These are phyloP conservation scores for Tolypocladium pustulatum DNA, from an alignment of 2,329 filamentous ascomycete genomes.

Conservation along the genomic window DNA sequence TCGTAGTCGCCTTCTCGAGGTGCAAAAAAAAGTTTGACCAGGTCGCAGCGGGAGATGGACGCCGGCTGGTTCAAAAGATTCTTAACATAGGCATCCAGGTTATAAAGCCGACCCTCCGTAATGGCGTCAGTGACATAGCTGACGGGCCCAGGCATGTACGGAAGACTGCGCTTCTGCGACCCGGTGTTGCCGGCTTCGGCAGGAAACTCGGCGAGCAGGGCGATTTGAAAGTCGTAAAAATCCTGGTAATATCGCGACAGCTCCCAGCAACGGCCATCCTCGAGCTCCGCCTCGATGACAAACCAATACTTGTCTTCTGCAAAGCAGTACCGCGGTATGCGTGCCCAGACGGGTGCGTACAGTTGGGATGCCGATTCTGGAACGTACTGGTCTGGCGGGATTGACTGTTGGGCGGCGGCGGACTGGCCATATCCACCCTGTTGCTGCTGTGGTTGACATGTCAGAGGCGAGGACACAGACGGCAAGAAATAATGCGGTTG, in stretches of 20 bases:
- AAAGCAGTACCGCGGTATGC: conserved; percentile 87
- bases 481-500: background rate
- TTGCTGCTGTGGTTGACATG: background rate
- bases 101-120: conserved; percentile 83
- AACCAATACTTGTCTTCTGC: conserved; percentile 99
- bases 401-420: conserved; percentile 10
- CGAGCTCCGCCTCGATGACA: conserved; percentile 81
- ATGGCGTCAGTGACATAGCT: conserved; percentile 98
- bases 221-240: conserved; percentile 98
- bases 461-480: background rate
- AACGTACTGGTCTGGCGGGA: conserved; percentile 24
- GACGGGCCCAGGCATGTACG: conserved; percentile 96
- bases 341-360: conserved; percentile 69
- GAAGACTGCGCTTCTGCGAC: conserved; percentile 68
- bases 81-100: conserved; percentile 91
- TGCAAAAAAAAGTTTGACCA: conserved; percentile 85
- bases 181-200: conserved; percentile 84
- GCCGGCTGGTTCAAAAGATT: conserved; percentile 73
- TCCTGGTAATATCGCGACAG: conserved; percentile 93
- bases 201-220: conserved; percentile 83
- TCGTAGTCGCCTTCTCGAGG: conserved; percentile 89
- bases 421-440: background rate
- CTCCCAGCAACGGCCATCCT: conserved; percentile 88
- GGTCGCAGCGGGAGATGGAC: conserved; percentile 73
- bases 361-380: conserved; percentile 41